phyloP scores from a whole-genome alignment of 2,329 filamentous ascomycete species.

The Apiospora koreana region DNA sequence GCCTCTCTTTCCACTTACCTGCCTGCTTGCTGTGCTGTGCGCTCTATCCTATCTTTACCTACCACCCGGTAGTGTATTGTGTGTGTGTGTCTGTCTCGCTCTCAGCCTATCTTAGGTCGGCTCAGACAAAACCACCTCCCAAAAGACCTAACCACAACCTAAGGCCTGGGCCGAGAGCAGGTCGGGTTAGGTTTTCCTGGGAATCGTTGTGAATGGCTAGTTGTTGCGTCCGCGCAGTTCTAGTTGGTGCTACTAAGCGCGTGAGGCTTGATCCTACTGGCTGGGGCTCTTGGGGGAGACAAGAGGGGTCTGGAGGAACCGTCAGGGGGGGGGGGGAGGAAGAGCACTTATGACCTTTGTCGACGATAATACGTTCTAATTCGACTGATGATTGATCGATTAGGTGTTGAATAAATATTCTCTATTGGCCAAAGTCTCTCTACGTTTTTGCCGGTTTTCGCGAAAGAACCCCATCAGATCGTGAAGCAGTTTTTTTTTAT shows the following conservation, averaged over 20 bases:
- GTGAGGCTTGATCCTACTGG: conserved; percentile 7
- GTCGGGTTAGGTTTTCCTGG: conserved; percentile 6
- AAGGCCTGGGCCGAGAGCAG: conserved; percentile 6
- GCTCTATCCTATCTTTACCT: neutral
- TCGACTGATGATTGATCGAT: neutral
- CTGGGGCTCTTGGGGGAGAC: neutral
- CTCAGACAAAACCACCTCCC: neutral
- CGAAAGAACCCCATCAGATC: neutral
- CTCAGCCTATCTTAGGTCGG: conserved; percentile 6
- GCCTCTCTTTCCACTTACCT: neutral
- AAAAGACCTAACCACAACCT: conserved; percentile 6
- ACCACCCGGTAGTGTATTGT: neutral
- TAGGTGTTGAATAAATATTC: neutral
- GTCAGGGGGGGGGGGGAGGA: neutral
- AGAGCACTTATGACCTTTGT: neutral
- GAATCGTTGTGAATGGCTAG: conserved; percentile 6
- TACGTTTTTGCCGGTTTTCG: neutral
- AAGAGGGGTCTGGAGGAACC: conserved; percentile 5
- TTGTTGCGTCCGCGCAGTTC: conserved; percentile 6
- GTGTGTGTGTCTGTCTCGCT: conserved; percentile 8
- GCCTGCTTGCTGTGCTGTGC: neutral
- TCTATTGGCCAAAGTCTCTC: neutral
- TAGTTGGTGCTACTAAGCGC: conserved; percentile 9
- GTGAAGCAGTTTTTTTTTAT: neutral
- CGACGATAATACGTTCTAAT: neutral